Base-by-base conservation (phyloP, 2,329 filamentous ascomycete species). In the Trichothecium roseum region DNA sequence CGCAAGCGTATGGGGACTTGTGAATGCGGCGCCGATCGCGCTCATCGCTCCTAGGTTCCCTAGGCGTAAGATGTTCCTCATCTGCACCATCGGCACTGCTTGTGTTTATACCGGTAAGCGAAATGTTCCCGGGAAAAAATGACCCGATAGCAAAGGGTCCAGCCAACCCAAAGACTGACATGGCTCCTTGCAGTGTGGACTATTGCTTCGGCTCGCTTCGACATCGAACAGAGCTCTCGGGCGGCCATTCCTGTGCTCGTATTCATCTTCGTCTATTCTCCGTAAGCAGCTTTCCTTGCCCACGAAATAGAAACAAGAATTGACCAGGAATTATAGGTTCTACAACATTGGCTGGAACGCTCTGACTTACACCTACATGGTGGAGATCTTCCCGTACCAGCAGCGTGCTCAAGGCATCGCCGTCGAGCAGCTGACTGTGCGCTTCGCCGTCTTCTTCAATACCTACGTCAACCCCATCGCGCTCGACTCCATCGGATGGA, bases 281-380 rank as follows among this genome's bases (percentile, higher is more conserved):
- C 74, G 7, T 63, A 34, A 31, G 39, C 32, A 18, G 15, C 18
- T n/a, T 18, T n/a, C 26, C 10, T 14, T 6, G n/a, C 17, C 17
- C 30, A 9, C 15, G 20, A 9, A 18, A 10, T 32, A 13, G 30
- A 37, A n/a, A 12, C 42, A 50, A 15, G n/a, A n/a, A n/a, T n/a
- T n/a, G n/a, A n/a, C n/a, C n/a, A n/a, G n/a, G 52, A 55, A 26
- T 55, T 56, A 52, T 36, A 58, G 65, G 22, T 59, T 57, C 44
- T 73, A 72, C 48, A 70, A 70, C 42, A 58, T 72, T 32, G 68
- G 64, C 10, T 69, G 69, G 52, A 71, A 70, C 37, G 62, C 69
- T 4, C 54, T 73, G 18, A 64, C 66, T 0, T 45, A 43, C 15
- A 36, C 42, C 3, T 48, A 48, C 41, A 37, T 41, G 7, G 38